A percentile compares a stretch with the other conserved stretches of the same genome.
phyloP scores from a whole-genome alignment of 768 basidiomycete genomes.

The Podaxis sp. region DNA sequence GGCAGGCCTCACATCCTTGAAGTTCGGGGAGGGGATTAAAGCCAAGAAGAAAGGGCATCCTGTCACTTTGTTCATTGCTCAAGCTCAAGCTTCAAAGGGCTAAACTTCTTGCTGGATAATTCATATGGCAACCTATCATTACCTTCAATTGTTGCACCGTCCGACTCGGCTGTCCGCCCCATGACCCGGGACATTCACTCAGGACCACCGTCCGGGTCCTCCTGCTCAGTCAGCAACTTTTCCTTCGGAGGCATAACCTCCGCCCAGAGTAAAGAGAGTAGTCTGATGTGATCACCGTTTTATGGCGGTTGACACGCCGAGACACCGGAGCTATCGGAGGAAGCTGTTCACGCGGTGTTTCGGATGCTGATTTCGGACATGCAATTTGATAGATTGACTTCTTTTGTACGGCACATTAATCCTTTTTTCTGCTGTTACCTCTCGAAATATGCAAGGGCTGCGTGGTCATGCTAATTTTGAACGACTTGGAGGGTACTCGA shows the following conservation, averaged over 20 bases:
- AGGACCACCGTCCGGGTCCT: not conserved
- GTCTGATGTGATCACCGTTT: no score
- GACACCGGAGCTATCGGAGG: not conserved
- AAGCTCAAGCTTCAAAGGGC: constrained; percentile 10
- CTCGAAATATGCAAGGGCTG: not conserved
- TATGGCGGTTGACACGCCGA: no score
- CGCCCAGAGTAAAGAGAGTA: no score
- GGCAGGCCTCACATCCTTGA: constrained; percentile 24
- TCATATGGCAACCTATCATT: not conserved
- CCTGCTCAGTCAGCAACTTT: not conserved
- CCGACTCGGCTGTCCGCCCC: not conserved
- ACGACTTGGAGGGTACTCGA: constrained; percentile 9
- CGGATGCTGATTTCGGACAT: not conserved
- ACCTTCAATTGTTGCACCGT: not conserved
- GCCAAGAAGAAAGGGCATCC: constrained; percentile 22
- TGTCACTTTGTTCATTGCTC: constrained; percentile 25
- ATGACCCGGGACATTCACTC: not conserved
- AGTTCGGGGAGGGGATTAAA: constrained; percentile 18
- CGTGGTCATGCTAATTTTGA: not conserved
- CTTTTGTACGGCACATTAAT: not conserved
- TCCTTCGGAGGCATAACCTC: not conserved
- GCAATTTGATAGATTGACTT: not conserved
- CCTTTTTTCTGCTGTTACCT: not conserved
- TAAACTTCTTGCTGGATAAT: constrained; percentile 5
- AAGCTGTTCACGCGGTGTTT: not conserved